Evolutionary conservation across 345 rosid genomes (phyloP).

Genomic region (Kernera saxatilis): DNA sequence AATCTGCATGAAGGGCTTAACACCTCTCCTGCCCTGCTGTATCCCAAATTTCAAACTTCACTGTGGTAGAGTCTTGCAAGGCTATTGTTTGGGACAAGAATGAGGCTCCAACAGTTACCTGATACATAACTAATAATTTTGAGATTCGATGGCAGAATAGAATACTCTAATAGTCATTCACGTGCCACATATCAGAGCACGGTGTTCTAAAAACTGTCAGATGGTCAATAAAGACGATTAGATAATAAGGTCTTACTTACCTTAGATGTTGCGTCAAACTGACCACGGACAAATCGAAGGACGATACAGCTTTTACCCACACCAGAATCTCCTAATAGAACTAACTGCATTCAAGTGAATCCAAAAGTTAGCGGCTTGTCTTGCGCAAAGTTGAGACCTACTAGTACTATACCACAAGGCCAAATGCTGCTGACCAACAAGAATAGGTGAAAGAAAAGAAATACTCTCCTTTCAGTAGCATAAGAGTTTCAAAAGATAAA

Average conservation of each 20-base stretch:
- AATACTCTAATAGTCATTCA: neutral
- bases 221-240: neutral
- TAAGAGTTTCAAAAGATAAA: neutral
- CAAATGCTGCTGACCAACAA: neutral
- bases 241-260: conserved; percentile 28
- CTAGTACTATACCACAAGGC: neutral
- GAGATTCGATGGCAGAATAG: neutral
- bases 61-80: conserved; percentile 92
- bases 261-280: conserved; percentile 96
- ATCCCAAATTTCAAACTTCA: conserved; percentile 99
- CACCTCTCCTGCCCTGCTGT: conserved; percentile 99
- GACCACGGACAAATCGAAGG: conserved; percentile 98
- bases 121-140: conserved; percentile 23
- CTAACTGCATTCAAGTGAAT: conserved; percentile 51
- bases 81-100: conserved; percentile 96
- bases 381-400: neutral
- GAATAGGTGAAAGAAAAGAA: neutral
- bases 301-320: conserved; percentile 99
- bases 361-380: neutral
- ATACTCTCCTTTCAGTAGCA: neutral
- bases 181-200: neutral
- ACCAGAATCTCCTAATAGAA: conserved; percentile 93
- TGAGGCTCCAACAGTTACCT: conserved; percentile 99
- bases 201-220: neutral
- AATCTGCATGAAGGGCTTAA: neutral